Base-by-base conservation (phyloP, 805 yeast genomes). In the Lachancea waltii region DNA sequence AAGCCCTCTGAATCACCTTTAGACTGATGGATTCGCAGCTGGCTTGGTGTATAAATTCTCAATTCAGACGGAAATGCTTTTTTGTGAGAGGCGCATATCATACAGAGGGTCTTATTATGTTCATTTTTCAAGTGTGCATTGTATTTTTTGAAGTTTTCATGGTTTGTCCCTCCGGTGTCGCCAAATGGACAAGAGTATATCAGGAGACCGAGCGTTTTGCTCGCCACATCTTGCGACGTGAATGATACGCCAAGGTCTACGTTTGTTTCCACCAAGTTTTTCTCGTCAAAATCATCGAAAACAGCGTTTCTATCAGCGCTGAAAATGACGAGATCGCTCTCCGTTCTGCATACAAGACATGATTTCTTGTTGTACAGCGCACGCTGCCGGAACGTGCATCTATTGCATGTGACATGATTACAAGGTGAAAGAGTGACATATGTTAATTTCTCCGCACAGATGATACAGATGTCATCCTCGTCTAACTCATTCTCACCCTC, bases 331-430 rank as follows among this genome's bases (percentile, higher is more conserved):
- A 58, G 56, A 2, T 70, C 74, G 42, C 74, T 74, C 35, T 79
- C 85, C 1, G 86, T 64, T 52, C 98, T 76, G 60, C 99, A 92
- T 30, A 86, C 79, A 34, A 89, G 68, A 67, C 99, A 92, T 14
- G 73, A 66, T 22, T 69, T 71, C 60, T 84, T 85, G 17, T 73
- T 70, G 61, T 82, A 87, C 11, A 90, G 63, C 0, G 87, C 89
- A 30, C 96, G 68, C 53, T 86, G 87, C 46, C 96, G 71, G 47
- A 90, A 73, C 0, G 85, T 68, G 65, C 99, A 92, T 31, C 58
- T 63, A 54, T 86, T 85, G 60, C 99, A 92, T 0, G 87, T 77
- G 23, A 68, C 72, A 56, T 92, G 97, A 50, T 80, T 78, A 61
- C 99, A 92, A 0, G 86, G 84, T 1, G 92, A 73, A 7, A 83